Percentiles rank a stretch among this genome's conserved stretches.
These are phyloP conservation scores for Plasmodium knowlesi DNA, from an alignment of 169 alveolate genomes.

Conservation along the genomic window DNA sequence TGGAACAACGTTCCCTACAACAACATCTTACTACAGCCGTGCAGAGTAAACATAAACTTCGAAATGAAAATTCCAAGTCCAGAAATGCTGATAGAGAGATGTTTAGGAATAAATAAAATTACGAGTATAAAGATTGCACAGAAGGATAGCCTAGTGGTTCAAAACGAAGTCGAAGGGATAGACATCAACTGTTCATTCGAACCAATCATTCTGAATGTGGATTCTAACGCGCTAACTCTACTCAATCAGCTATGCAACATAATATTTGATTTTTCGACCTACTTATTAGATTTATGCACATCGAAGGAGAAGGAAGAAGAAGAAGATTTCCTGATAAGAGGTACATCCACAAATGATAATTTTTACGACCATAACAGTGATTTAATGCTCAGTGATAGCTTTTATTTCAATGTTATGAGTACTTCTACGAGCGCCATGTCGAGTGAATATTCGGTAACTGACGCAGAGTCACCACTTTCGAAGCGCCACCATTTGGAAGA, in stretches of 20 bases:
- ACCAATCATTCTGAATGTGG: constrained; percentile 52
- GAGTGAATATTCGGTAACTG: background rate
- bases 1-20: constrained; percentile 67
- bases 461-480: background rate
- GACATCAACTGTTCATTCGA: constrained; percentile 25
- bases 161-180: constrained; percentile 62
- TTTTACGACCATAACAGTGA: constrained; percentile 7
- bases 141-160: constrained; percentile 11
- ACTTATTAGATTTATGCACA: constrained; percentile 16
- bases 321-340: background rate
- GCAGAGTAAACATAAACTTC: constrained; percentile 36
- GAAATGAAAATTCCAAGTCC: constrained; percentile 45
- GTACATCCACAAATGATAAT: background rate
- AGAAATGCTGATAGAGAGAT: constrained; percentile 33
- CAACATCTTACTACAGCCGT: constrained; percentile 65
- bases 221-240: constrained; percentile 58
- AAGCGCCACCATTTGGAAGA: background rate
- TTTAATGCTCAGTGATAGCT: constrained; percentile 19
- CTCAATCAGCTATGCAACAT: constrained; percentile 55
- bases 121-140: constrained; percentile 54
- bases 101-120: constrained; percentile 58
- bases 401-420: constrained; percentile 15
- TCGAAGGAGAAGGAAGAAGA: constrained; percentile 27
- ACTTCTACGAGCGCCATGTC: background rate
- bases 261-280: constrained; percentile 29